A percentile compares a stretch with the other conserved stretches of the same genome.
Conservation (phyloP, 495 filamentous ascomycete genomes). For the Hypoxylon crocopeplum region DNA sequence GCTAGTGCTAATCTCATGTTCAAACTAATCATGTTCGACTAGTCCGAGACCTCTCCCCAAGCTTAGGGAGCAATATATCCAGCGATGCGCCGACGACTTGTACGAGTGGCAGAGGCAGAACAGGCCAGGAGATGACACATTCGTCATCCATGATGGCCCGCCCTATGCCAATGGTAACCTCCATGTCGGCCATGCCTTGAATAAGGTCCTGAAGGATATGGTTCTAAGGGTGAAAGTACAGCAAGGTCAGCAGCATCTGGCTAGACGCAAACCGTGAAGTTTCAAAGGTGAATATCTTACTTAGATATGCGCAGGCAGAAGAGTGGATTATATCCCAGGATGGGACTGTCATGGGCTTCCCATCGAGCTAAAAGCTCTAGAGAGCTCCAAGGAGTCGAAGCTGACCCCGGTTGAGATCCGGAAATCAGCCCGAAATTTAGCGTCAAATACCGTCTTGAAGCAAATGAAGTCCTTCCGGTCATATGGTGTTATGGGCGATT, state of each 20-base stretch:
- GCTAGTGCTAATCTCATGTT: neutral
- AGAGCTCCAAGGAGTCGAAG: slow-evolving; percentile 47
- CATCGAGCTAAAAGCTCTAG: slow-evolving; percentile 96
- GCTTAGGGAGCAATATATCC: slow-evolving; percentile 66
- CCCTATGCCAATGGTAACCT: slow-evolving; percentile 96
- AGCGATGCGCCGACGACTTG: slow-evolving; percentile 82
- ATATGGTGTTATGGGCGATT: slow-evolving; percentile 93
- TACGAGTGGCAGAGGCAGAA: slow-evolving; percentile 82
- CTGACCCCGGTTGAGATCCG: slow-evolving; percentile 61
- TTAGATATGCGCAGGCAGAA: slow-evolving; percentile 50
- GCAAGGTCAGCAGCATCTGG: slow-evolving; percentile 57
- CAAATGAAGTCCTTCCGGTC: slow-evolving; percentile 84
- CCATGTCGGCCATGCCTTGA: slow-evolving; percentile 96
- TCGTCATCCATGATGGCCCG: slow-evolving; percentile 93
- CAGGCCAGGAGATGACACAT: slow-evolving; percentile 64
- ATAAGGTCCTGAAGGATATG: slow-evolving; percentile 97
- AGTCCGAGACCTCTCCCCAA: slow-evolving; percentile 57
- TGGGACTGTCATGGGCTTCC: slow-evolving; percentile 99
- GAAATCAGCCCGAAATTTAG: slow-evolving; percentile 74
- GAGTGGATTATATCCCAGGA: slow-evolving; percentile 86
- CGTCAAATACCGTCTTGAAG: slow-evolving; percentile 71
- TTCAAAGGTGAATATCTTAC: slow-evolving; percentile 15
- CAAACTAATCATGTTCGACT: slow-evolving; percentile 26
- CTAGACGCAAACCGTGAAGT: neutral
- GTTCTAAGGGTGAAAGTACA: slow-evolving; percentile 81